These are phyloP conservation scores for Juncus inflexus DNA, from an alignment of 176 grass and related monocot genomes.

Conservation along the genomic window DNA sequence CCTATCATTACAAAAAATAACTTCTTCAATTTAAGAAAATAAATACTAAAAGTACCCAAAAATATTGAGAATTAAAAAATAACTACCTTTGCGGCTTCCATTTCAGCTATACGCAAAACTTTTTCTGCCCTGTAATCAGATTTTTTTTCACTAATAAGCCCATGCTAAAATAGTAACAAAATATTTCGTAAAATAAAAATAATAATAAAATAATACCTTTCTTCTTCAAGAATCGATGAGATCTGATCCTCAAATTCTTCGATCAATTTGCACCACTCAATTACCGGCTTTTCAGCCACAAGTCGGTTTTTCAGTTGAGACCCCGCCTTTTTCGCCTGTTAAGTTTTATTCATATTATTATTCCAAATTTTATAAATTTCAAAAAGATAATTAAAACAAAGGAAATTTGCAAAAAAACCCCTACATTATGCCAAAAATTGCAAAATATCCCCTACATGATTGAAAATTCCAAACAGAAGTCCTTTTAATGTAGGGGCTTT, in stretches of 20 bases:
- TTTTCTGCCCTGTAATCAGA: slow-evolving; percentile 69
- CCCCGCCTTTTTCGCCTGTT: slow-evolving; percentile 91
- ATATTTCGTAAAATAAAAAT: slow-evolving; percentile 4
- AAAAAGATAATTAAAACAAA: no score
- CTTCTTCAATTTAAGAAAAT: neutral
- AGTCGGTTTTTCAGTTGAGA: slow-evolving; percentile 86
- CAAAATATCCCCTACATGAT: no score
- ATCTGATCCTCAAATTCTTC: slow-evolving; percentile 87
- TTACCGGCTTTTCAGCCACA: slow-evolving; percentile 78
- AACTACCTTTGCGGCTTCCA: slow-evolving; percentile 77
- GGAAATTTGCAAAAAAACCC: no score
- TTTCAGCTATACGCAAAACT: slow-evolving; percentile 77
- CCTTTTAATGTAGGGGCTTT: no score
- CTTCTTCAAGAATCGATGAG: slow-evolving; percentile 66
- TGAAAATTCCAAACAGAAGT: no score
- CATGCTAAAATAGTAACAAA: neutral
- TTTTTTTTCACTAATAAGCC: slow-evolving; percentile 11
- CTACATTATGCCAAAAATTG: no score
- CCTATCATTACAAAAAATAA: slow-evolving; percentile 40
- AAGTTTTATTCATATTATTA: neutral
- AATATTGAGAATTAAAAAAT: slow-evolving; percentile 16
- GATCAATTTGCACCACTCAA: slow-evolving; percentile 75
- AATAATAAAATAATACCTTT: slow-evolving; percentile 42
- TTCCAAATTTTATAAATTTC: no score
- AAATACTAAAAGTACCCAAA: slow-evolving; percentile 5